Evolutionary conservation across 2,329 filamentous ascomycete species (phyloP).

Genomic region (Aspergillus ruber): DNA sequence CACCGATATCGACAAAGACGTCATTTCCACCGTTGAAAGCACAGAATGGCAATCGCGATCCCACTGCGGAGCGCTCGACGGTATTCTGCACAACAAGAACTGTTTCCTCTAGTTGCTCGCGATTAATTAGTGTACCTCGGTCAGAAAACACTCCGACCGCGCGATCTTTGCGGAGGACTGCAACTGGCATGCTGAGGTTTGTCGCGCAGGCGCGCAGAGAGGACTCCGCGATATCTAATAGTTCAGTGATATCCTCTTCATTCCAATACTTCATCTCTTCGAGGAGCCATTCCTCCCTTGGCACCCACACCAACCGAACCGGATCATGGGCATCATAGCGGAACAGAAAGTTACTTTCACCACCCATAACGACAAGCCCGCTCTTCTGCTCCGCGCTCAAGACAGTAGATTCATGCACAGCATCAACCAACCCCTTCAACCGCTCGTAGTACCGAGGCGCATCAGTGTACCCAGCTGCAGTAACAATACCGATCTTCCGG

Average conservation of each 20-base stretch:
- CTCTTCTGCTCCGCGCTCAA: conserved; percentile 63
- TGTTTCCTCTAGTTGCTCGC: conserved; percentile 91
- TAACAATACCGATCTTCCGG: conserved; percentile 89
- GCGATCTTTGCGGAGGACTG: conserved; percentile 79
- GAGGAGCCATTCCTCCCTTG: conserved; percentile 53
- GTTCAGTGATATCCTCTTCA: conserved; percentile 63
- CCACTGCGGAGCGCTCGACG: conserved; percentile 70
- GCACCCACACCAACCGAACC: conserved; percentile 61
- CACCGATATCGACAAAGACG: conserved; percentile 96
- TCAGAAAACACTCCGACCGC: conserved; percentile 71
- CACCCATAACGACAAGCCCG: conserved; percentile 85
- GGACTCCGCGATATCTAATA: conserved; percentile 85
- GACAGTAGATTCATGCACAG: conserved; percentile 56
- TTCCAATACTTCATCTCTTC: conserved; percentile 48
- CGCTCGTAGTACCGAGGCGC: conserved; percentile 79
- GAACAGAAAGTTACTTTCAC: conserved; percentile 94
- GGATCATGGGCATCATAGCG: conserved; percentile 61
- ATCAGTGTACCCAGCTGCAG: conserved; percentile 89
- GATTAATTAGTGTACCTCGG: conserved; percentile 59
- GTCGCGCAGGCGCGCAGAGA: conserved; percentile 75
- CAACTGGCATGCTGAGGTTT: conserved; percentile 71
- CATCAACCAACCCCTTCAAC: conserved; percentile 78
- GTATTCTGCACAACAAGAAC: conserved; percentile 91
- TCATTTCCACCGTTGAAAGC: conserved; percentile 97
- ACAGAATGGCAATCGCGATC: conserved; percentile 73